phyloP scores from a whole-genome alignment of 495 filamentous ascomycete genomes.

The Gamarada debralockiae region DNA sequence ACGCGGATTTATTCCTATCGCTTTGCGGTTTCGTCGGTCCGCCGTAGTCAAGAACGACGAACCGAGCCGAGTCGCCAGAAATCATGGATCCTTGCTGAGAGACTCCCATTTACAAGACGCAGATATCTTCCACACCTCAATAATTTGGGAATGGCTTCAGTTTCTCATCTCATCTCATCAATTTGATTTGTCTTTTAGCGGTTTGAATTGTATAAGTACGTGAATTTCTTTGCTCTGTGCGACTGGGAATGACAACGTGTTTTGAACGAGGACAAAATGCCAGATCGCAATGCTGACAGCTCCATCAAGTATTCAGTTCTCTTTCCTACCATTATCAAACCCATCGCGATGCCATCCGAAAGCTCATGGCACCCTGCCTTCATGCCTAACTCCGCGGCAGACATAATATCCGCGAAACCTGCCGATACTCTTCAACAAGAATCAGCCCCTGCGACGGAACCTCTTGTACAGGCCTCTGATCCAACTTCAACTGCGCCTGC shows the following conservation, averaged over 20 bases:
- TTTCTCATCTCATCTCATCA: slow-evolving; percentile 5
- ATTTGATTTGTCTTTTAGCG: slow-evolving; percentile 23
- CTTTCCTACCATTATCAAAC: slow-evolving; percentile 4
- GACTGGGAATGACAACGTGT: background rate
- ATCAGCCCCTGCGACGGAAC: background rate
- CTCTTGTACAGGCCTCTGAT: slow-evolving; percentile 13
- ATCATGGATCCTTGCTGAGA: background rate
- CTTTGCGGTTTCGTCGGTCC: too few relatives aligned
- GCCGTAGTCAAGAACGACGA: slow-evolving; percentile 7
- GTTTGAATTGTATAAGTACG: slow-evolving; percentile 22
- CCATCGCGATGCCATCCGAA: slow-evolving; percentile 20
- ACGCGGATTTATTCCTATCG: too few relatives aligned
- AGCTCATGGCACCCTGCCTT: slow-evolving; percentile 51
- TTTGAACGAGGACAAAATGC: background rate
- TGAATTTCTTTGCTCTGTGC: background rate
- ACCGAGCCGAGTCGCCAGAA: background rate
- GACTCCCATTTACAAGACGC: too few relatives aligned
- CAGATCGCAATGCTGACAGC: slow-evolving; percentile 12
- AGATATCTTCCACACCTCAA: too few relatives aligned
- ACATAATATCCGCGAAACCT: slow-evolving; percentile 15
- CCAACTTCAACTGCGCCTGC: background rate
- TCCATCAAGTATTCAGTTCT: slow-evolving; percentile 21
- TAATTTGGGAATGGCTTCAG: slow-evolving; percentile 6
- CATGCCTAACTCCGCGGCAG: slow-evolving; percentile 43
- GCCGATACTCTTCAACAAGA: background rate